Percentiles rank a stretch among this genome's conserved stretches.
Conservation (phyloP, 2,329 filamentous ascomycete genomes). For the Ceratocystis eucalypticola region DNA sequence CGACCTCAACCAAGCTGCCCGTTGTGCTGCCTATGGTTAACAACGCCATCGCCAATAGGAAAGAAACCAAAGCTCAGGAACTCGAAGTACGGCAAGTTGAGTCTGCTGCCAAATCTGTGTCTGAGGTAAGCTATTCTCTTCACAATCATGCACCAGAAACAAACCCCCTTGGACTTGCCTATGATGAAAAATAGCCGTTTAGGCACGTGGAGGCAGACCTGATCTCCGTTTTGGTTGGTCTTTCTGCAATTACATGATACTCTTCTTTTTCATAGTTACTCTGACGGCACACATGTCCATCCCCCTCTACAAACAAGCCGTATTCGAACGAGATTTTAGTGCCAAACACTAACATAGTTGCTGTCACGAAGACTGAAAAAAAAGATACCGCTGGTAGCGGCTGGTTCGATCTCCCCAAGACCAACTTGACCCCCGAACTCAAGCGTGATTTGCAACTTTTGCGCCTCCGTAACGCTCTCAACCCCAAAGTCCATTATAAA, state of each 20-base stretch:
- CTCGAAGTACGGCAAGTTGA: slow-evolving; percentile 13
- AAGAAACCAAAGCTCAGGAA: slow-evolving; percentile 1
- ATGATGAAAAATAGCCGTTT: slow-evolving; percentile 32
- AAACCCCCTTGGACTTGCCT: slow-evolving; percentile 14
- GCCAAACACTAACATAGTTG: not conserved
- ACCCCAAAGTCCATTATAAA: slow-evolving; percentile 82
- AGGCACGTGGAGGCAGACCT: slow-evolving; percentile 29
- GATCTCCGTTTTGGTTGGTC: slow-evolving; percentile 31
- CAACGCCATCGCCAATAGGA: too few species aligned
- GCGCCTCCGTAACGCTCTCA: slow-evolving; percentile 76
- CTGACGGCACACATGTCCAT: slow-evolving; percentile 34
- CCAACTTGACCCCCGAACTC: slow-evolving; percentile 67
- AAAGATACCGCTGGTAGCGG: slow-evolving; percentile 54
- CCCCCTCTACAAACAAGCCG: slow-evolving; percentile 11
- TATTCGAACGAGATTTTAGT: not conserved
- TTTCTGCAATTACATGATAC: slow-evolving; percentile 46
- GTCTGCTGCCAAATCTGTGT: not conserved
- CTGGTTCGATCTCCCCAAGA: slow-evolving; percentile 83
- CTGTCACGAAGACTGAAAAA: slow-evolving; percentile 9
- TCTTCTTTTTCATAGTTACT: slow-evolving; percentile 57
- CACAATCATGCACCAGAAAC: not conserved
- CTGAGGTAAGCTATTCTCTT: slow-evolving; percentile 24
- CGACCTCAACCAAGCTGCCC: slow-evolving; percentile 9
- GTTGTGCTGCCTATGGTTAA: slow-evolving; percentile 6
- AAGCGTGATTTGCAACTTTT: slow-evolving; percentile 83